These are phyloP conservation scores for Trichoderma harzianum DNA, from an alignment of 2,329 filamentous ascomycete species.

Conservation along the genomic window DNA sequence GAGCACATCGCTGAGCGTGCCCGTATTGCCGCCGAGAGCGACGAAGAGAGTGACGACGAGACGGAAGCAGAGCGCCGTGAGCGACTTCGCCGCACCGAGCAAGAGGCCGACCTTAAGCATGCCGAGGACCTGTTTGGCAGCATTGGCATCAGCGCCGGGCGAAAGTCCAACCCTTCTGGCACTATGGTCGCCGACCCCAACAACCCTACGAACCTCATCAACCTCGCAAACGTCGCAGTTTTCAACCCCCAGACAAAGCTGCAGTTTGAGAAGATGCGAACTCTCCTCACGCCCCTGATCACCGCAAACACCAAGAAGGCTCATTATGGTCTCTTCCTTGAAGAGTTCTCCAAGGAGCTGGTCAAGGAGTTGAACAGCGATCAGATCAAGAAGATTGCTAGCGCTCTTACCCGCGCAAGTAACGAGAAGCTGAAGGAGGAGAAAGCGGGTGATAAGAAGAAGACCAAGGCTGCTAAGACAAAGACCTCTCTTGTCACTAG, in stretches of 20 bases:
- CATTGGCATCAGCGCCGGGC: constrained; percentile 62
- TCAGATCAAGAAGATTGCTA: constrained; percentile 95
- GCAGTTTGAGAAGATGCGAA: constrained; percentile 78
- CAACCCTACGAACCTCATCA: constrained; percentile 75
- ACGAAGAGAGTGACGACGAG: constrained; percentile 66
- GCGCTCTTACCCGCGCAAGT: constrained; percentile 78
- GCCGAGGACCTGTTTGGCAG: constrained; percentile 87
- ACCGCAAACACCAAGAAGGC: constrained; percentile 76
- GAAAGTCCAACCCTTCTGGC: constrained; percentile 63
- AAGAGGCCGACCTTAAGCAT: constrained; percentile 84
- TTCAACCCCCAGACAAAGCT: constrained; percentile 87
- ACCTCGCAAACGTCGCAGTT: constrained; percentile 74
- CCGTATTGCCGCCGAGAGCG: constrained; percentile 47
- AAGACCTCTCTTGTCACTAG: constrained; percentile 77
- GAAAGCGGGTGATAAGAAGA: constrained; percentile 90
- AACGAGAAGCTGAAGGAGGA: constrained; percentile 99
- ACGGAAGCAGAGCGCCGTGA: constrained; percentile 69
- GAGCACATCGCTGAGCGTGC: constrained; percentile 66
- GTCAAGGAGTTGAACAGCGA: constrained; percentile 84
- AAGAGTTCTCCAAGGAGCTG: constrained; percentile 86
- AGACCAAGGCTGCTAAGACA: constrained; percentile 93
- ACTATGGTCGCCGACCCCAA: constrained; percentile 66
- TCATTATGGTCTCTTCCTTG: constrained; percentile 84
- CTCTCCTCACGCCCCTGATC: constrained; percentile 76
- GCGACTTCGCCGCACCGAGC: constrained; percentile 73